These are phyloP conservation scores for carrot (Daucus carota) DNA, from an alignment of 129 eudicot species.

Conservation along the genomic window DNA sequence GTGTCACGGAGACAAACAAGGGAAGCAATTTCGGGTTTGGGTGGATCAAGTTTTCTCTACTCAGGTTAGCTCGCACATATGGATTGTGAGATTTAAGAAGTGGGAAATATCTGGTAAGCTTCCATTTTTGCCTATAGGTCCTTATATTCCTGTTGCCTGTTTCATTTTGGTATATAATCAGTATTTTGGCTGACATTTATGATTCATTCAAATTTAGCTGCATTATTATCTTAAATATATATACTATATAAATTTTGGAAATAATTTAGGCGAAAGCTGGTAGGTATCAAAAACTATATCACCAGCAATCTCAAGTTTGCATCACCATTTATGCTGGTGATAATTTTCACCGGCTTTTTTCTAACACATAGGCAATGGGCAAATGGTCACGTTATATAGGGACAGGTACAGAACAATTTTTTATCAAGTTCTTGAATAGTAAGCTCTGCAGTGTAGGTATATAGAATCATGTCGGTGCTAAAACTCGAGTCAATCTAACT, in stretches of 20 bases:
- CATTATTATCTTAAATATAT: not conserved
- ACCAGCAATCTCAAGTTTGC: not conserved
- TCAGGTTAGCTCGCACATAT: constrained; percentile 53
- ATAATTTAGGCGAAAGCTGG: not conserved
- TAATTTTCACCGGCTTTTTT: not conserved
- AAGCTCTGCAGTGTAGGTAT: not conserved
- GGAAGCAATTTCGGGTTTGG: constrained; percentile 67
- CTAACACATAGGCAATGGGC: no score
- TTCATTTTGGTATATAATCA: not conserved
- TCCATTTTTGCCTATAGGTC: not conserved
- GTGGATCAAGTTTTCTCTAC: constrained; percentile 75
- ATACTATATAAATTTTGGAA: not conserved
- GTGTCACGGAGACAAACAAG: constrained; percentile 69
- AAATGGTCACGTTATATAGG: not conserved
- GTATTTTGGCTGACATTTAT: not conserved
- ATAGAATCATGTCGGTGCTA: not conserved
- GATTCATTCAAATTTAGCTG: not conserved
- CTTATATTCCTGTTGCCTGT: not conserved
- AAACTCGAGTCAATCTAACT: not conserved
- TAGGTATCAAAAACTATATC: not conserved
- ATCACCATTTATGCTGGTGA: not conserved
- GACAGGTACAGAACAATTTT: not conserved
- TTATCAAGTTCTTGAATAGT: not conserved
- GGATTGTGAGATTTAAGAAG: constrained; percentile 81
- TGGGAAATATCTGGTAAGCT: constrained; percentile 81